Conservation (phyloP, 2,329 filamentous ascomycete genomes). For the Diaporthe batatas region DNA sequence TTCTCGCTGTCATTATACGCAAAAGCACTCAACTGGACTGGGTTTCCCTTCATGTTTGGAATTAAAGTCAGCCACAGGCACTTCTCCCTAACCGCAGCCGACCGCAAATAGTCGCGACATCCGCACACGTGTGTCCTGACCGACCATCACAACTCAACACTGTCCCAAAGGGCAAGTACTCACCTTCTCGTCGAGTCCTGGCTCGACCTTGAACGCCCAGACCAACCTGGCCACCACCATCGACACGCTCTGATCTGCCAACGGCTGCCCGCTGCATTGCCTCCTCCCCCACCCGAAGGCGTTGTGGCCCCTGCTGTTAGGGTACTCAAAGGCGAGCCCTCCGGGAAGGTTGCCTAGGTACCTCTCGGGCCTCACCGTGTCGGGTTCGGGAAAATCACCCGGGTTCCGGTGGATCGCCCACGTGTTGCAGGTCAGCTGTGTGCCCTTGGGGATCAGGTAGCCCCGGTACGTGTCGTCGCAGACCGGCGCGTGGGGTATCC, state of each 20-base stretch:
- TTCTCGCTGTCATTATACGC: slow-evolving; percentile 8
- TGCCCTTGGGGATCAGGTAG: slow-evolving; percentile 13
- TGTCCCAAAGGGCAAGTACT: not conserved
- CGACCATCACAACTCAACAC: no score
- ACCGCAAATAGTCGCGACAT: no score
- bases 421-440: slow-evolving; percentile 17
- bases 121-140: no score
- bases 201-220: slow-evolving; percentile 32
- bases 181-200: slow-evolving; percentile 30
- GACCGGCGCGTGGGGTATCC: slow-evolving; percentile 3
- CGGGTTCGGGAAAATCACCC: slow-evolving; percentile 7
- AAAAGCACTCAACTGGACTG: slow-evolving; percentile 2
- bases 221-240: slow-evolving; percentile 27
- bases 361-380: slow-evolving; percentile 21
- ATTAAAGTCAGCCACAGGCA: not conserved
- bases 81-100: no score
- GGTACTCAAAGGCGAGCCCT: slow-evolving; percentile 2
- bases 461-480: slow-evolving; percentile 16
- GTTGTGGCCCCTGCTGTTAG: slow-evolving; percentile 21
- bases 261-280: slow-evolving; percentile 26
- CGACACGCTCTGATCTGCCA: slow-evolving; percentile 32
- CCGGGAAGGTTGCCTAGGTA: not conserved
- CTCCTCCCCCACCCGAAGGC: slow-evolving; percentile 31
- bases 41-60: not conserved
- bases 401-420: slow-evolving; percentile 32